Evolutionary conservation across 1,284 basidiomycete species (phyloP).

Genomic region (Trichosporon sp.): DNA sequence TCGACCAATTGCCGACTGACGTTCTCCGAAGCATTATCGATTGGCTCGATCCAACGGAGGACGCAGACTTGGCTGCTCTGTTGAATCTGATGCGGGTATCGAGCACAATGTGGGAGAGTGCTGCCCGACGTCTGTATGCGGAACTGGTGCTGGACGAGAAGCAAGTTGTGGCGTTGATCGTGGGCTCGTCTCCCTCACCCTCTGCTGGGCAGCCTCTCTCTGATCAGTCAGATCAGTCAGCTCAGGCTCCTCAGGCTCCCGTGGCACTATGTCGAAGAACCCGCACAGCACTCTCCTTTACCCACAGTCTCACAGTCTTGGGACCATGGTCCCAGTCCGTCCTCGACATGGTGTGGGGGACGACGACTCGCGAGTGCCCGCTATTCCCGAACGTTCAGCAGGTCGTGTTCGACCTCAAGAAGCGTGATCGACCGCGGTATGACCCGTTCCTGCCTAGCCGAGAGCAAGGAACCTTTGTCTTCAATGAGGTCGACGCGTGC

Average conservation of each 20-base stretch:
- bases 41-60: neutral
- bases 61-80: neutral
- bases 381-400: neutral
- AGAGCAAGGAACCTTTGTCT: neutral
- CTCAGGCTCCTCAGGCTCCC: too few species aligned
- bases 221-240: neutral
- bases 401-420: neutral
- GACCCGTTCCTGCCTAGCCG: too few species aligned
- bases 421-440: neutral
- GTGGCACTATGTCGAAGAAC: neutral
- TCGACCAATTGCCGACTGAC: neutral
- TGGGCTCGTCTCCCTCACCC: too few species aligned
- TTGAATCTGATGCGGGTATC: neutral
- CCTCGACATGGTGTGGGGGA: neutral
- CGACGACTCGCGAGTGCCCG: neutral
- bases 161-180: neutral
- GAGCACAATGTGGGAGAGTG: neutral
- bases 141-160: neutral
- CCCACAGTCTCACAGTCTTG: neutral
- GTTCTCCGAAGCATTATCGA: neutral
- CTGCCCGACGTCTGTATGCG: neutral
- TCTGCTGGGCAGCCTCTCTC: neutral
- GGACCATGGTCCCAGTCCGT: neutral
- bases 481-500: neutral
- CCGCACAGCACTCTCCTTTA: neutral